Base-by-base conservation (phyloP, 805 yeast genomes). In the Saturnispora sanitii region DNA sequence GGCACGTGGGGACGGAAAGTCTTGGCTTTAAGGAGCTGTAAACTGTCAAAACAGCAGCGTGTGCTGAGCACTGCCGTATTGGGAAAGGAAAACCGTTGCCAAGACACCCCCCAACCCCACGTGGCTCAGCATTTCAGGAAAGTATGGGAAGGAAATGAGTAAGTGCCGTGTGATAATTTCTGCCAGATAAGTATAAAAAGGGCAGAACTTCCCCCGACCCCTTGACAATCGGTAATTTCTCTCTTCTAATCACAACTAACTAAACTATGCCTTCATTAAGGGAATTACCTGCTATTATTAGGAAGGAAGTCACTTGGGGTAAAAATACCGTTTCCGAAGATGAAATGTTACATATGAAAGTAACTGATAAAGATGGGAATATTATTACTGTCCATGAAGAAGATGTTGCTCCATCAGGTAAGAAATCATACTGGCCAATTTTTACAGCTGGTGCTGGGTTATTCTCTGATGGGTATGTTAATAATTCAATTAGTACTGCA, bases 381-480 rank as follows among this genome's bases (percentile, higher is more conserved):
- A 36, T 39, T 5, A 44, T 49, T 4, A 35, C 39, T 18, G 26
- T 58, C 25, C 43, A 54, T 12, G 60, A 57, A 41, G 55, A 50
- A 4, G 52, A 45, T 8, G 47, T 57, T 30, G 47, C 48, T 4
- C 55, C 57, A 8, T 21, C 44, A 12, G 58, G 49, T 18, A 40
- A 48, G 13, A 57, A 47, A 26, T 46, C 55, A 6, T 54, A 62
- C 48, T 73, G 86, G 81, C 78, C 92, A 5, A 77, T 83, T 37
- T 67, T 82, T 47, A 79, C 85, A 11, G 79, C 95, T 1, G 96
- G 96, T 47, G 92, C 95, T 0, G 96, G 96, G 41, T 68, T 88
- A 35, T 87, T 88, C 62, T 80, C 94, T 28, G 97, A 90, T 62
- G 96, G 96, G 40, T 88, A 87, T 57, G 81, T 85, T 45, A 87